A percentile compares a stretch with the other conserved stretches of the same genome.
phyloP scores from a whole-genome alignment of 176 grass and related monocot species.

The Echinochloa phyllopogon region DNA sequence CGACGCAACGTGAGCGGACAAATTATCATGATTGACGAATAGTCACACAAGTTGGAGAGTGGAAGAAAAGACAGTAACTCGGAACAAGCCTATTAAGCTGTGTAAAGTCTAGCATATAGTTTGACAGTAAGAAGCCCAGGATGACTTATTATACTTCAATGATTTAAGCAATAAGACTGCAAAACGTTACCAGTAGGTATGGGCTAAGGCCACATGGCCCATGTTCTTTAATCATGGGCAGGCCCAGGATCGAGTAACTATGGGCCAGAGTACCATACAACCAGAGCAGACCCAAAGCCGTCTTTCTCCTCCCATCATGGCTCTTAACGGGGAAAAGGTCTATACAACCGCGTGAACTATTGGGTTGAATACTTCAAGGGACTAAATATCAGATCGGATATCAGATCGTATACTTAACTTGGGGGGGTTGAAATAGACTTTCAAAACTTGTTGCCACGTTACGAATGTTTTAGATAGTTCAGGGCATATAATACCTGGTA shows the following conservation, averaged over 20 bases:
- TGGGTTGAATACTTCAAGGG: too few species aligned
- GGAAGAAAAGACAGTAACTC: neutral
- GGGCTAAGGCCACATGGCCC: neutral
- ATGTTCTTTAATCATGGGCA: neutral
- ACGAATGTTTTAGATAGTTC: too few species aligned
- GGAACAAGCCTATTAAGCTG: too few species aligned
- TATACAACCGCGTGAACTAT: too few species aligned
- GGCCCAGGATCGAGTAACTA: neutral
- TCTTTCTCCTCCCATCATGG: too few species aligned
- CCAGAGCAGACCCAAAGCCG: too few species aligned
- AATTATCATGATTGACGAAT: conserved; percentile 16
- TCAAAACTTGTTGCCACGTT: too few species aligned
- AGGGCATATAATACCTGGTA: too few species aligned
- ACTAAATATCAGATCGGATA: too few species aligned
- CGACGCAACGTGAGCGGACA: neutral
- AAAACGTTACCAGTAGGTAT: neutral
- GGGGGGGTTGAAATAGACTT: too few species aligned
- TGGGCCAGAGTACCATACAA: neutral
- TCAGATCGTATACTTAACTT: too few species aligned
- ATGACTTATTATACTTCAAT: too few species aligned
- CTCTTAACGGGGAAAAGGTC: neutral
- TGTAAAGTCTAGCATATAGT: neutral
- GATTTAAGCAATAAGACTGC: neutral
- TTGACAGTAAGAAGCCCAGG: neutral
- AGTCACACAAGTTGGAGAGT: neutral